A percentile compares a stretch with the other conserved stretches of the same genome.
Conservation (phyloP, 768 basidiomycete genomes). For the Macrolepiota fuliginosa region DNA sequence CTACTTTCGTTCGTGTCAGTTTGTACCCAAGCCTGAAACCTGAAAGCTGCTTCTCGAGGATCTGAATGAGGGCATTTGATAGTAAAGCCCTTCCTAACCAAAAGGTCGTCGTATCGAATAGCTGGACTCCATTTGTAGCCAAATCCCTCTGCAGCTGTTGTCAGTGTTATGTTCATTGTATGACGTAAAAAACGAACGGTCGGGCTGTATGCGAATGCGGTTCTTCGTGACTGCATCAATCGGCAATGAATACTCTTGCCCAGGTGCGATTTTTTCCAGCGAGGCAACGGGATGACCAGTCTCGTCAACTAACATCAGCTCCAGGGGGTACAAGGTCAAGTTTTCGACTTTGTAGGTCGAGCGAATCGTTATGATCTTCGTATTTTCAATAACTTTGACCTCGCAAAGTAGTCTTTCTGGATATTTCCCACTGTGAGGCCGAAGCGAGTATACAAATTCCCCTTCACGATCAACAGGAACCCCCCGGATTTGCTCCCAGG, state of each 20-base stretch:
- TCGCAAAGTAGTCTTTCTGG: slow-evolving; percentile 85
- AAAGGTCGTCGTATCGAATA: slow-evolving; percentile 86
- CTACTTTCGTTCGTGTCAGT: slow-evolving; percentile 55
- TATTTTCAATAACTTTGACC: slow-evolving; percentile 84
- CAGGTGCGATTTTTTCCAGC: slow-evolving; percentile 87
- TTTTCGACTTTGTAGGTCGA: slow-evolving; percentile 94
- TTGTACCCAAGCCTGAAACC: slow-evolving; percentile 89
- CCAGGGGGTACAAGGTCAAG: slow-evolving; percentile 85
- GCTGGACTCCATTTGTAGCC: slow-evolving; percentile 92
- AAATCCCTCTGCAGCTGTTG: slow-evolving; percentile 71
- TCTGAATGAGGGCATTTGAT: slow-evolving; percentile 85
- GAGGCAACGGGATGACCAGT: slow-evolving; percentile 78
- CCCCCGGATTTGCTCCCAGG: slow-evolving; percentile 86
- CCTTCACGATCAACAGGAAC: slow-evolving; percentile 95
- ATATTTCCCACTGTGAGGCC: slow-evolving; percentile 73
- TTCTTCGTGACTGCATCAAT: slow-evolving; percentile 85
- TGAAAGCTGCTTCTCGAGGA: slow-evolving; percentile 82
- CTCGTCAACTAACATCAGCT: slow-evolving; percentile 86
- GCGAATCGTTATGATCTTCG: slow-evolving; percentile 91
- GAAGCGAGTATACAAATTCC: slow-evolving; percentile 83
- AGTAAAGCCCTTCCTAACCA: slow-evolving; percentile 65
- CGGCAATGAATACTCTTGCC: slow-evolving; percentile 84
- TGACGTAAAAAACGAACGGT: slow-evolving; percentile 59
- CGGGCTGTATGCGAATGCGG: slow-evolving; percentile 84
- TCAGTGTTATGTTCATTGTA: not conserved